A percentile compares a stretch with the other conserved stretches of the same genome.
Conservation (phyloP, 345 rosid genomes). For the Turnera subulata region DNA sequence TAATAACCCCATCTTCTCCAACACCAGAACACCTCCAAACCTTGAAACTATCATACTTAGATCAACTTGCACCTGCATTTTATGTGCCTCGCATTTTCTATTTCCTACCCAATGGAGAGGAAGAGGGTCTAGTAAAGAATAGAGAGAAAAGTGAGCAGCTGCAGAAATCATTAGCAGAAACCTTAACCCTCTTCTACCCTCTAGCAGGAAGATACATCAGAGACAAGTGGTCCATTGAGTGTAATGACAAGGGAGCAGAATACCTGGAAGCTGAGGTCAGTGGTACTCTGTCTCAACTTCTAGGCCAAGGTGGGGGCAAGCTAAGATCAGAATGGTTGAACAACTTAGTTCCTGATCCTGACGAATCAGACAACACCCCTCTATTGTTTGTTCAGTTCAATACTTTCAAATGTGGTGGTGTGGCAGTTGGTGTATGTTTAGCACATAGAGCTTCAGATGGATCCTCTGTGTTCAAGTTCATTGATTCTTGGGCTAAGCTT, state of each 20-base stretch:
- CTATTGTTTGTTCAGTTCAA: not conserved
- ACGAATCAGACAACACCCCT: constrained; percentile 11
- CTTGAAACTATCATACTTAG: constrained; percentile 16
- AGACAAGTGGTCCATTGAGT: constrained; percentile 7
- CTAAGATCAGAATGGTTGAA: not conserved
- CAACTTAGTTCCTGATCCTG: not conserved
- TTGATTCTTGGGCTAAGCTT: constrained; percentile 7
- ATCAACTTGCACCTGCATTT: constrained; percentile 22
- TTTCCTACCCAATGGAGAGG: constrained; percentile 4
- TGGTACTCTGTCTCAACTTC: constrained; percentile 3
- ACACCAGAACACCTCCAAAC: constrained; percentile 18
- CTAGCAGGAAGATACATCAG: constrained; percentile 25
- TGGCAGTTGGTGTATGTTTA: not conserved
- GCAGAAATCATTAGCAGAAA: too few relatives aligned
- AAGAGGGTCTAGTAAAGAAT: not conserved
- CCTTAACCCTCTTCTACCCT: constrained; percentile 19
- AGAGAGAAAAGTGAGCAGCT: not conserved
- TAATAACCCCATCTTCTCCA: constrained; percentile 20
- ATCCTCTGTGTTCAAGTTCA: not conserved
- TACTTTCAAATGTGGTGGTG: constrained; percentile 1
- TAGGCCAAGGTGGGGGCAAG: constrained; percentile 3
- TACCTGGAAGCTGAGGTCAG: constrained; percentile 16
- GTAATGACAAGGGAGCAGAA: constrained; percentile 18
- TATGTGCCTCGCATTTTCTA: constrained; percentile 15
- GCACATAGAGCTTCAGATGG: constrained; percentile 16